A percentile compares a stretch with the other conserved stretches of the same genome.
phyloP scores from a whole-genome alignment of 75 land plant genomes.

The Azolla pinnata region DNA sequence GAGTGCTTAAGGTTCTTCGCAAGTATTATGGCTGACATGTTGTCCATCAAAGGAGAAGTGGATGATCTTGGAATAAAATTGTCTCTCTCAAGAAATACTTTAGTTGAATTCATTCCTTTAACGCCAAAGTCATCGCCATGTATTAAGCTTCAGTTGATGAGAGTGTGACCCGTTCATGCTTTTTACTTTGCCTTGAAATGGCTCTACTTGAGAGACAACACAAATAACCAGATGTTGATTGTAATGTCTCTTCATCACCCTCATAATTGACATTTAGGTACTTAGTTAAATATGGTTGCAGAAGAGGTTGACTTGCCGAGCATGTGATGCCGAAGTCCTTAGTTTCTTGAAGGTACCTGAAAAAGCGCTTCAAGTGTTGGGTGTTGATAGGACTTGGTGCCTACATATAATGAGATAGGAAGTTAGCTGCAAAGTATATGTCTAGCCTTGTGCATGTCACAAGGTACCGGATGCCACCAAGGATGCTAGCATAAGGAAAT shows the following conservation, averaged over 20 bases:
- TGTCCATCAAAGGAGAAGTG: background rate
- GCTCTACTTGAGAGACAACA: background rate
- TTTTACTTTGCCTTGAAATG: constrained; percentile 12
- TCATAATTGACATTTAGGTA: constrained; percentile 36
- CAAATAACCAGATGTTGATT: constrained; percentile 32
- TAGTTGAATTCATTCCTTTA: constrained; percentile 24
- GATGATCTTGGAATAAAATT: background rate
- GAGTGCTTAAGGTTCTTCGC: constrained; percentile 7
- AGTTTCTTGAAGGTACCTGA: constrained; percentile 22
- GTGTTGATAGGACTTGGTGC: constrained; percentile 19
- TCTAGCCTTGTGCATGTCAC: constrained; percentile 15
- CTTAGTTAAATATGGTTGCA: constrained; percentile 10
- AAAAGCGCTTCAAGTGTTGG: constrained; percentile 14
- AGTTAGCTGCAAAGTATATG: constrained; percentile 17
- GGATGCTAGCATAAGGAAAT: background rate
- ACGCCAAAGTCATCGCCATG: constrained; percentile 14
- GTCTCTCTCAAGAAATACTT: constrained; percentile 4
- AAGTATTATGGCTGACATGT: background rate
- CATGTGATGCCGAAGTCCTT: constrained; percentile 15
- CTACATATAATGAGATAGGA: constrained; percentile 20
- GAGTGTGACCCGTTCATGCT: constrained; percentile 13
- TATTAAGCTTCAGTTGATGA: constrained; percentile 25
- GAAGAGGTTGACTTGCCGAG: background rate
- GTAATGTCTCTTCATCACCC: constrained; percentile 21
- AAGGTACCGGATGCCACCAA: constrained; percentile 1